Conservation (phyloP, 2,329 filamentous ascomycete species). For the Aspergillus sp. region DNA sequence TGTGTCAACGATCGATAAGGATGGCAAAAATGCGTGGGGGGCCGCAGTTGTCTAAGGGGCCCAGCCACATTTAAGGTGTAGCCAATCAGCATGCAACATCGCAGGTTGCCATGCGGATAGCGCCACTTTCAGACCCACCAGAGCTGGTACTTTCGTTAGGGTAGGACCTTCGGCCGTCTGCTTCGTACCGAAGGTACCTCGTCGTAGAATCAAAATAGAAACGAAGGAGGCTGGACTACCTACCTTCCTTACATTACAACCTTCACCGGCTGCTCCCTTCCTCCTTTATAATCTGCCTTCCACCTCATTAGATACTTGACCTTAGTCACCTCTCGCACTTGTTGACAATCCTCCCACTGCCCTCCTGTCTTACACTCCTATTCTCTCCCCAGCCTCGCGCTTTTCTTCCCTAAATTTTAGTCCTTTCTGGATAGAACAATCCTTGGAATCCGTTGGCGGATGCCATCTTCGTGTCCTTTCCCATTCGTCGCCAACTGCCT, state of each 20-base stretch:
- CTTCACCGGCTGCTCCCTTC: background rate
- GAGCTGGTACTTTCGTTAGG: too few species aligned
- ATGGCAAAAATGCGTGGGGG: background rate
- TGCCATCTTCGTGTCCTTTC: background rate
- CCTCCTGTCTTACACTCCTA: background rate
- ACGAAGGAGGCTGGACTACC: slow-evolving; percentile 11
- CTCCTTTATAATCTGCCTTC: background rate
- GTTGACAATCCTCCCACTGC: background rate
- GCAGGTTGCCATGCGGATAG: background rate
- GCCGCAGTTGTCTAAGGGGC: background rate
- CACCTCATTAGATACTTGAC: background rate
- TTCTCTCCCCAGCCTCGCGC: background rate
- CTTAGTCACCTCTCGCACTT: too few species aligned
- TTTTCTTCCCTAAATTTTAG: background rate
- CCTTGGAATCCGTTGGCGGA: background rate
- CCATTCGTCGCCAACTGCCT: background rate
- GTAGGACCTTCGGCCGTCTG: too few species aligned
- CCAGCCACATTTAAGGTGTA: background rate
- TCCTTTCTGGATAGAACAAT: too few species aligned
- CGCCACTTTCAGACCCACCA: background rate
- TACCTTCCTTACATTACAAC: background rate
- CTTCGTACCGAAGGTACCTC: too few species aligned
- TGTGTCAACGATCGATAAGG: background rate
- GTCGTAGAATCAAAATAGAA: background rate
- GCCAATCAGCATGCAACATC: background rate